Base-by-base conservation (phyloP, 2,329 filamentous ascomycete genomes). In the Aspergillus sp. region DNA sequence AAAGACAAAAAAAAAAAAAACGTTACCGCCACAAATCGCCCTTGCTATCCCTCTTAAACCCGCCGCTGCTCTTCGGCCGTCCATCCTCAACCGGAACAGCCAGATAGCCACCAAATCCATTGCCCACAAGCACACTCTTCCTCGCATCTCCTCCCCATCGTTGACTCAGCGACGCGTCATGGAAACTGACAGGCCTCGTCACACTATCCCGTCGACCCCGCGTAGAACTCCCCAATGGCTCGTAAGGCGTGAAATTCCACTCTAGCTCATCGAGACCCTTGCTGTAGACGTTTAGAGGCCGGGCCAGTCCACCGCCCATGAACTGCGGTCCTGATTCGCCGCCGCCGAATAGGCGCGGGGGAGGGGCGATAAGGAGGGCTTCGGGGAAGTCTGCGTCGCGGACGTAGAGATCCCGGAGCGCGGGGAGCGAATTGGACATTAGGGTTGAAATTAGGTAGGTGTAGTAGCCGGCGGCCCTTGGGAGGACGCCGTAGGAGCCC, bases 381-480 rank as follows among this genome's bases (percentile, higher is more conserved):
- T 96, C 91, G 2, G 92, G 87, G 70, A 98, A 96, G 50, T 85
- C 82, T 25, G 89, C 85, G 67, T 97, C 92, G 51, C 91, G 89
- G 17, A 97, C 93, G 71, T 96, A 97, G 7, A 98, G 83, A 21
- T 87, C 84, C 37, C 82, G 82, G 8, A 98, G 81, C 37, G 83
- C 84, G 1, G 92, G 91, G 7, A 98, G 82, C 7, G 86, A 84
- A 61, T 88, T 89, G 15, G 86, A 84, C 59, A 95, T 85, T 33
- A 98, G 84, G 0, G 91, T 96, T n/a, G 84, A 84, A 25, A 91
- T 87, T 19, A 98, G 84, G 74, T 96, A 96, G 60, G 86, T 84
- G 74, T 97, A 96, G 77, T 96, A 96, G 17, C 82, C 83, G 23
- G 78, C 76, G 6, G 80, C 76, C 1, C 82, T 79, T 0, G 79